Conservation (phyloP, 1,284 basidiomycete genomes). For the Xanthoconium separans region DNA sequence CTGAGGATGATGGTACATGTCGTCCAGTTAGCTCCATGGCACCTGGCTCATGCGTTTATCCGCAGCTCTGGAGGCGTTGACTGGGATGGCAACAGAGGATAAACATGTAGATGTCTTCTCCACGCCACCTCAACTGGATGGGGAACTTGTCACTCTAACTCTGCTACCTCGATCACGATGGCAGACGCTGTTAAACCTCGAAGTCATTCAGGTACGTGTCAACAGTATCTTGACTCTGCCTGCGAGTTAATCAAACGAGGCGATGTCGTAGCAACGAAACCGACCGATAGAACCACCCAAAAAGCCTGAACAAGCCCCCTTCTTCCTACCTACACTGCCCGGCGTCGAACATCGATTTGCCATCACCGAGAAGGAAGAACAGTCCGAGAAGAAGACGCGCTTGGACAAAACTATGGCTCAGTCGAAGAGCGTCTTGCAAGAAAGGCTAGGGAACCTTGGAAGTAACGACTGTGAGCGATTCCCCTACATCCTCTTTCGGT, state of each 20-base stretch:
- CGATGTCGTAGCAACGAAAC: conserved; percentile 73
- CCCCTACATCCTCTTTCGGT: not conserved
- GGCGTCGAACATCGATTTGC: conserved; percentile 83
- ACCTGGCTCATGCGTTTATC: conserved; percentile 9
- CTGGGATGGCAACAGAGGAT: conserved; percentile 56
- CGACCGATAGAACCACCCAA: conserved; percentile 96
- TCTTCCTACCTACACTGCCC: conserved; percentile 91
- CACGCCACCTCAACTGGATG: conserved; percentile 83
- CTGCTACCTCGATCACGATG: conserved; percentile 90
- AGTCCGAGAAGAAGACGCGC: conserved; percentile 47
- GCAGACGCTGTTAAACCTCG: conserved; percentile 95
- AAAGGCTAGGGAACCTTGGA: conserved; percentile 59
- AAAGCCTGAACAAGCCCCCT: conserved; percentile 92
- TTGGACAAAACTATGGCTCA: conserved; percentile 54
- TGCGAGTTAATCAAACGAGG: not conserved
- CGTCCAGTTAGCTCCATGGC: not conserved
- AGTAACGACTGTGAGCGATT: conserved; percentile 64
- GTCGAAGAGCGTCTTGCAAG: conserved; percentile 74
- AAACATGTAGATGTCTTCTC: conserved; percentile 68
- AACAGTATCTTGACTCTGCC: not conserved
- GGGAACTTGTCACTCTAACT: conserved; percentile 88
- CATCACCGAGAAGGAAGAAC: conserved; percentile 44
- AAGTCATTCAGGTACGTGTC: conserved; percentile 80
- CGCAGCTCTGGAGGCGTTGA: conserved; percentile 65
- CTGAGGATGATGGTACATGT: conserved; percentile 66